phyloP scores from a whole-genome alignment of 2,329 filamentous ascomycete genomes.

The Cadophora sp. region DNA sequence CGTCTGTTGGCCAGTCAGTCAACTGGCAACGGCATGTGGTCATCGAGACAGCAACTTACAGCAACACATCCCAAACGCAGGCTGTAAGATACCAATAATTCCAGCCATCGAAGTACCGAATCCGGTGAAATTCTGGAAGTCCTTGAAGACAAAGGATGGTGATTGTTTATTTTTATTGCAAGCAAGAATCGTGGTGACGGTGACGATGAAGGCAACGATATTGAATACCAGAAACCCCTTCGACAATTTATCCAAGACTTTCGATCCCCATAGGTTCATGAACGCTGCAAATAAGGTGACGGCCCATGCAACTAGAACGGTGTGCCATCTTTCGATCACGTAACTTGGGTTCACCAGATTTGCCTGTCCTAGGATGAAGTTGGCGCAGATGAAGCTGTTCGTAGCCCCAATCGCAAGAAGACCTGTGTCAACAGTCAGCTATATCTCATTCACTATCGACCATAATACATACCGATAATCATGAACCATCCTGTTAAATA shows the following conservation, averaged over 20 bases:
- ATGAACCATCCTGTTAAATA: conserved; percentile 57
- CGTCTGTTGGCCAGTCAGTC: conserved; percentile 26
- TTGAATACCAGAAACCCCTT: conserved; percentile 59
- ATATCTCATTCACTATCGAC: not conserved
- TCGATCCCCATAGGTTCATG: conserved; percentile 57
- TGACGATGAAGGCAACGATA: conserved; percentile 57
- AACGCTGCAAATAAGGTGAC: conserved; percentile 52
- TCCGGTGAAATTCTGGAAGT: conserved; percentile 61
- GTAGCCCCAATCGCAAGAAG: conserved; percentile 58
- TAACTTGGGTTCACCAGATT: conserved; percentile 58
- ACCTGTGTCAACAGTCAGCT: conserved; percentile 20
- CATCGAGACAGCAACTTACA: conserved; percentile 36
- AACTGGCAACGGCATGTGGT: not conserved
- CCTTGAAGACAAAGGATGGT: conserved; percentile 59
- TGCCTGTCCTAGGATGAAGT: conserved; percentile 61
- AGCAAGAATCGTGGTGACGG: conserved; percentile 58
- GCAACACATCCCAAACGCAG: conserved; percentile 61
- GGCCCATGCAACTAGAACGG: conserved; percentile 58
- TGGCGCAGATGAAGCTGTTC: conserved; percentile 60
- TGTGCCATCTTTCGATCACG: conserved; percentile 62
- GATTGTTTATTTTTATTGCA: conserved; percentile 60
- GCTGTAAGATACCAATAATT: conserved; percentile 59
- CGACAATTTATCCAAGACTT: conserved; percentile 58
- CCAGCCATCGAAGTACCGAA: conserved; percentile 57
- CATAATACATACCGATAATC: conserved; percentile 48